These are phyloP conservation scores for Vitis hybrid DNA, from an alignment of 177 flowering plant species.

Conservation along the genomic window DNA sequence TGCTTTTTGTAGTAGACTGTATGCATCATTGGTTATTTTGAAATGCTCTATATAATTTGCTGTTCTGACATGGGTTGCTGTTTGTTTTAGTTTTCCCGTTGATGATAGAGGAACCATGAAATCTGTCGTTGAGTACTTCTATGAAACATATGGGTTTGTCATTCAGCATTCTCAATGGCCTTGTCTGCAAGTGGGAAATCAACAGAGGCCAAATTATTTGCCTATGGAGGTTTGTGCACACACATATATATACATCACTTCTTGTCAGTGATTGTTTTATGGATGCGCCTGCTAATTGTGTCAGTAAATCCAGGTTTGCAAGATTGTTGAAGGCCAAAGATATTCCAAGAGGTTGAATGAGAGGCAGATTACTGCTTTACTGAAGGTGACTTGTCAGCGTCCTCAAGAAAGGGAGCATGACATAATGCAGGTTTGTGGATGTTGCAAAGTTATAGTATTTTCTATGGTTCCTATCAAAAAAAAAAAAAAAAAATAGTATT, in stretches of 20 bases:
- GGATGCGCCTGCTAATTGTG: constrained; percentile 3
- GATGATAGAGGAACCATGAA: constrained; percentile 92
- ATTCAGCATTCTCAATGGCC: constrained; percentile 89
- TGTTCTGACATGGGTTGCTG: background rate
- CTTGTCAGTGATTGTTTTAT: background rate
- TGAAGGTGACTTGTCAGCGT: constrained; percentile 83
- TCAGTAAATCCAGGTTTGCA: constrained; percentile 66
- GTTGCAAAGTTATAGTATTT: background rate
- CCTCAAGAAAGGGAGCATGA: constrained; percentile 77
- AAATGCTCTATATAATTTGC: background rate
- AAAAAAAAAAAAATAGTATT: background rate
- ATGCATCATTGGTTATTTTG: background rate
- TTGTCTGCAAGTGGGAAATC: constrained; percentile 93
- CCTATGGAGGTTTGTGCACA: constrained; percentile 84
- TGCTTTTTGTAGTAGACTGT: background rate
- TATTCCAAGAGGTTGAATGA: constrained; percentile 88
- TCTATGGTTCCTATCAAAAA: background rate
- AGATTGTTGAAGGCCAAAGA: constrained; percentile 94
- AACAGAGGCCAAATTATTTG: constrained; percentile 80
- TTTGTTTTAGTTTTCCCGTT: constrained; percentile 65
- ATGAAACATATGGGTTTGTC: constrained; percentile 75
- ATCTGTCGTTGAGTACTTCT: constrained; percentile 84
- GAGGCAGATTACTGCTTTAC: constrained; percentile 80
- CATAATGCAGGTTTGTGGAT: constrained; percentile 58
- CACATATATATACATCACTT: no score